Conservation (phyloP, 169 alveolate species). For the Cryptosporidium xiaoi region DNA sequence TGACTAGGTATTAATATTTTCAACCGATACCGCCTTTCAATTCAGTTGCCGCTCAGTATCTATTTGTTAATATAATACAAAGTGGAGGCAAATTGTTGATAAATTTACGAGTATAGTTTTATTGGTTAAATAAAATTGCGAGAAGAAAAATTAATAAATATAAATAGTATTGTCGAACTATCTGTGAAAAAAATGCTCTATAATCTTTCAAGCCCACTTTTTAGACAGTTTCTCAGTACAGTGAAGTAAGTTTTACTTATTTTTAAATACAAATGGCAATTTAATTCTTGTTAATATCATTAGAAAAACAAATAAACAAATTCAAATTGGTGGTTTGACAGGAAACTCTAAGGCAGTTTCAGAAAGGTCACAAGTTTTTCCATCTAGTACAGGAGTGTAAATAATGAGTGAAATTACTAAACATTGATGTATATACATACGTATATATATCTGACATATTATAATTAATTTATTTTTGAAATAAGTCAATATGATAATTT, state of each 20-base stretch:
- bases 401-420: neutral
- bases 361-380: slow-evolving; percentile 64
- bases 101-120: too few relatives aligned
- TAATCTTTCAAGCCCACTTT: slow-evolving; percentile 52
- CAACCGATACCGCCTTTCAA: too few relatives aligned
- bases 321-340: slow-evolving; percentile 14
- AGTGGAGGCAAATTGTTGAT: too few relatives aligned
- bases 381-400: slow-evolving; percentile 63
- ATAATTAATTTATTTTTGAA: neutral
- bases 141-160: too few relatives aligned
- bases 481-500: neutral
- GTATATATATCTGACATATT: neutral
- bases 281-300: neutral
- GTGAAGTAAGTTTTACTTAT: slow-evolving; percentile 50
- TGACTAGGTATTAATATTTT: too few relatives aligned
- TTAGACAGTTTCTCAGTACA: slow-evolving; percentile 43
- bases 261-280: neutral
- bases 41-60: too few relatives aligned
- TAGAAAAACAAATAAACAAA: slow-evolving; percentile 42
- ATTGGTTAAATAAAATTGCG: too few relatives aligned
- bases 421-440: too few relatives aligned
- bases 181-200: slow-evolving; percentile 18
- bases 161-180: too few relatives aligned
- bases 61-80: too few relatives aligned
- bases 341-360: slow-evolving; percentile 63